Evolutionary conservation across 345 rosid genomes (phyloP), one percentile per base, ranked within the genome.

Genomic region (Dipteronia sinensis): DNA sequence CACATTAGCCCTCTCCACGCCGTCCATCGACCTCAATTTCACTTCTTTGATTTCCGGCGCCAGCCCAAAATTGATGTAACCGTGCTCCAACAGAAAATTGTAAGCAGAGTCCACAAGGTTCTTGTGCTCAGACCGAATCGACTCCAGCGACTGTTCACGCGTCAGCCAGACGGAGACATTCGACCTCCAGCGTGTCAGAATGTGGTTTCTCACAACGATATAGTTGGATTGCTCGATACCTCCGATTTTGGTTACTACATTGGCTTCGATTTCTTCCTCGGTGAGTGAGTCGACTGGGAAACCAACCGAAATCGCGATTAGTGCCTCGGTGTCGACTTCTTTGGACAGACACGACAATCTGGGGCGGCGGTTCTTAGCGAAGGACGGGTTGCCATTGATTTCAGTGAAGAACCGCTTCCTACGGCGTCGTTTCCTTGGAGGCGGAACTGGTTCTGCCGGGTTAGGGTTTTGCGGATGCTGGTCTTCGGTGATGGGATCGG

Each of bases 261-360:
- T 90, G 2, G 97, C 98, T 86, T 96, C 98, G 12, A 94, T 96
- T 85, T 96, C 98, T 80, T 96, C 99, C 81, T 96, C 98, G 2
- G 94, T 94, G 3, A 96, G 90, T 1, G 98, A 96, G 77, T 91
- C 93, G 7, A 90, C 94, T 6, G 98, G 98, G 69, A 96, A 96
- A 13, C 99, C 98, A 0, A 94, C 95, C 0, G 98, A 96, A 80
- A 88, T 89, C 2, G 98, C 98, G 20, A 89, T 91, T 44, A 91
- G 73, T 23, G 97, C 97, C 82, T 94, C 98, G 12, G 89, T 85
- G 78, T 91, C 97, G 9, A 94, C 81, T 69, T 94, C 98, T 85
- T 90, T 90, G 2, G 93, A 85, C 3, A 87, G 79, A 15, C 88
- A 90, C 4, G 88, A 74, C 22, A 79, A 17, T 68, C 90, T 83